A percentile compares a stretch with the other conserved stretches of the same genome.
Conservation (phyloP, 768 basidiomycete genomes). For the Hygrocybe coccinea region DNA sequence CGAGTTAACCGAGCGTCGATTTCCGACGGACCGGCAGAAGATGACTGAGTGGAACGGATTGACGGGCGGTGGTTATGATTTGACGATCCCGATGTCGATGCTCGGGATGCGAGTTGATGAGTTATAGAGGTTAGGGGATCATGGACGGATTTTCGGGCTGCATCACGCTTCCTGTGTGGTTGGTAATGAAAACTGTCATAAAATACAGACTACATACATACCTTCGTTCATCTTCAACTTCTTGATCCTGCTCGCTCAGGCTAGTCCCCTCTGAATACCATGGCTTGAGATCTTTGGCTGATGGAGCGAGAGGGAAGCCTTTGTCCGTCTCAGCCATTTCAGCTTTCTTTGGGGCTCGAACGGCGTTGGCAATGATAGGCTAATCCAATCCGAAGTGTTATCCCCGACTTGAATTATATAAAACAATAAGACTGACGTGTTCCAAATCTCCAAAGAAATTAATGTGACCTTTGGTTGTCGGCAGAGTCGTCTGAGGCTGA, state of each 20-base stretch:
- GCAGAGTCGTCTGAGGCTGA: slow-evolving; percentile 33
- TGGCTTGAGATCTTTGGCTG: slow-evolving; percentile 70
- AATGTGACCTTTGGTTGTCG: slow-evolving; percentile 63
- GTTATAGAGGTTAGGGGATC: slow-evolving; percentile 77
- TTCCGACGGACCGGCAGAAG: slow-evolving; percentile 34
- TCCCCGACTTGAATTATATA: slow-evolving; percentile 1
- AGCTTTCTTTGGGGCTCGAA: slow-evolving; percentile 41
- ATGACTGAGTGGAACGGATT: slow-evolving; percentile 16
- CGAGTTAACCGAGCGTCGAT: slow-evolving; percentile 59
- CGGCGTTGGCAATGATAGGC: slow-evolving; percentile 42
- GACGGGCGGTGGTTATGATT: slow-evolving; percentile 12
- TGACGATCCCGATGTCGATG: slow-evolving; percentile 25
- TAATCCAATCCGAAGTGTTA: slow-evolving; percentile 30
- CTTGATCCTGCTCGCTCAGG: slow-evolving; percentile 20
- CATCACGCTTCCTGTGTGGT: slow-evolving; percentile 53
- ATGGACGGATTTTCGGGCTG: slow-evolving; percentile 54
- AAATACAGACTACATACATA: slow-evolving; percentile 15
- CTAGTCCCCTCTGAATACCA: slow-evolving; percentile 57
- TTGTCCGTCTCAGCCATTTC: slow-evolving; percentile 54
- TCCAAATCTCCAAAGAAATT: slow-evolving; percentile 84
- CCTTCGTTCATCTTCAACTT: slow-evolving; percentile 38
- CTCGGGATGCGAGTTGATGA: slow-evolving; percentile 49
- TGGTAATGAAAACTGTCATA: background rate
- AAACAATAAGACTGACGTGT: slow-evolving; percentile 38
- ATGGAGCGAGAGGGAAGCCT: slow-evolving; percentile 70